Evolutionary conservation across 305 asterid genomes (phyloP).

Genomic region (Petunia hybrid): DNA sequence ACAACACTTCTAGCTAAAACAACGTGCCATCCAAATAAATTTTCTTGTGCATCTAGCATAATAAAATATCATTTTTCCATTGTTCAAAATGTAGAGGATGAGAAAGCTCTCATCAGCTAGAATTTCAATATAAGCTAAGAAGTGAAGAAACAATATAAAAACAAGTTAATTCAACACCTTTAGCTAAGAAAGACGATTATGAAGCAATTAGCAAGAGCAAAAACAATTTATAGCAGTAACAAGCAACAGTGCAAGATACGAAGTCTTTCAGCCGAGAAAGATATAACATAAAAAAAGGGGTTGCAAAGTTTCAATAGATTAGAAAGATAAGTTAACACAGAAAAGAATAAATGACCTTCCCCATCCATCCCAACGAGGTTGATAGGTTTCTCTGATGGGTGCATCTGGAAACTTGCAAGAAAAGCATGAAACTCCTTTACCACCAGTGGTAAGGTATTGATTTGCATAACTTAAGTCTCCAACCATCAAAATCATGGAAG

Average conservation of each 20-base stretch:
- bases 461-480: constrained; percentile 84
- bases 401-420: constrained; percentile 76
- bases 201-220: background rate
- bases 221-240: background rate
- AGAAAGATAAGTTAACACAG: background rate
- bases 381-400: constrained; percentile 80
- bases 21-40: background rate
- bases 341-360: constrained; percentile 61
- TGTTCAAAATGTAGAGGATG: background rate
- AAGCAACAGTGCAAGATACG: background rate
- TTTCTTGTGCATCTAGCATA: background rate
- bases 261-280: background rate
- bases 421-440: constrained; percentile 73
- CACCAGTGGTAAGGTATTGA: constrained; percentile 80
- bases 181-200: background rate
- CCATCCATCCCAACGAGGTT: constrained; percentile 95
- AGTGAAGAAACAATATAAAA: background rate
- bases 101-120: background rate
- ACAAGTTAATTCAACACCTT: background rate
- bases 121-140: background rate
- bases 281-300: background rate
- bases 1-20: background rate
- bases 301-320: background rate
- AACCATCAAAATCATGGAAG: constrained; percentile 69
- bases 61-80: background rate